Evolutionary conservation across 352 stramenopile genomes (phyloP), one percentile per base, ranked within the genome.

Genomic region (Globisporangium spinosum): DNA sequence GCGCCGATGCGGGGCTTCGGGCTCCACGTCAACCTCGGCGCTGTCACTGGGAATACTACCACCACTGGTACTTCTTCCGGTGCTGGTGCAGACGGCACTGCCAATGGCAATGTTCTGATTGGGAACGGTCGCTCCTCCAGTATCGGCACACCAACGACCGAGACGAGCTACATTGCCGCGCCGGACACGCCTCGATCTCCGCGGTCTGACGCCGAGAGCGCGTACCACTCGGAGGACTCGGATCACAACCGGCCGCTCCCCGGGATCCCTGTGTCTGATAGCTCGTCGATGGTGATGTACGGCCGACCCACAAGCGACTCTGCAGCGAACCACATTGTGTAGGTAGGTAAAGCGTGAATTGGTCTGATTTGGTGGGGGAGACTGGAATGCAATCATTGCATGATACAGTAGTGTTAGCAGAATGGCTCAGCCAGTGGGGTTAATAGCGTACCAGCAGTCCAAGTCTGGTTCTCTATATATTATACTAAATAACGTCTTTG

Each of bases 221-320:
- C 81, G 34, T 90, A 91, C 63, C 79, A 77, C 68, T 89, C 83
- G 13, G 81, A 89, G 25, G 68, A 85, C 23, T 83, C 68, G 6
- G 78, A 87, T 23, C 17, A 51, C 17, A 85, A 77, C 57, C 73
- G 85, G 60, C 76, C 76, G 32, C 64, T 83, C 15, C 56, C 73
- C 1, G 79, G 71, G 3, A 75, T 85, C 57, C 64, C 72, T 22
- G 40, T 82, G 22, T 77, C 76, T 6, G 74, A 61, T 47, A 76
- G 62, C 45, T 87, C 80, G 27, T 92, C 84, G 8, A 77, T 86
- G 66, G 74, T 90, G 68, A 93, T 89, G 81, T 90, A 87, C 62
- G 84, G 82, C 17, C 80, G 76, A 9, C 77, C 80, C 51, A 59
- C 66, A 0, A 64, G 73, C 17, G 45, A 63, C 13, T 38, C 67